Evolutionary conservation across 805 yeast species (phyloP).

Genomic region (Cyberlindnera petersonii): DNA sequence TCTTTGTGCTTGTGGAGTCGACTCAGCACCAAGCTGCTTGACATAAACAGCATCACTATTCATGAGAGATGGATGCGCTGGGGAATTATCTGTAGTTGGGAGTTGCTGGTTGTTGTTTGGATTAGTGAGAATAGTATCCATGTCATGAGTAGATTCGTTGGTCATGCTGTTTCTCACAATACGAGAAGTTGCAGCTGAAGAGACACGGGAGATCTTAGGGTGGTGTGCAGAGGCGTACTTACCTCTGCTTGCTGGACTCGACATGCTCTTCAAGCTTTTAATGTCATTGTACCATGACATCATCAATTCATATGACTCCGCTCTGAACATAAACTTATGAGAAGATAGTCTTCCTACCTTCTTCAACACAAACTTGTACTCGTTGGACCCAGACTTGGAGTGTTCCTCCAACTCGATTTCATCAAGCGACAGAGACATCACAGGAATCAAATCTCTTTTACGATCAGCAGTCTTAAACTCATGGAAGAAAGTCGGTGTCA

Average conservation of each 20-base stretch:
- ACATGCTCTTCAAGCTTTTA: conserved; percentile 57
- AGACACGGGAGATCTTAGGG: conserved; percentile 26
- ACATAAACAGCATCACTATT: conserved; percentile 24
- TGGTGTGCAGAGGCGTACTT: conserved; percentile 25
- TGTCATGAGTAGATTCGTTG: conserved; percentile 22
- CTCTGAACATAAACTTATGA: conserved; percentile 92
- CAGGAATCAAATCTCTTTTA: conserved; percentile 74
- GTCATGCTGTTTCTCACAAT: conserved; percentile 15
- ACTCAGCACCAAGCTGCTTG: conserved; percentile 17
- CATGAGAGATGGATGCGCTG: conserved; percentile 18
- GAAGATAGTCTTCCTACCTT: conserved; percentile 73
- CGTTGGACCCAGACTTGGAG: conserved; percentile 62
- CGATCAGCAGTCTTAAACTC: conserved; percentile 85
- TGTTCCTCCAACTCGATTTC: conserved; percentile 83
- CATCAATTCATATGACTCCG: conserved; percentile 79
- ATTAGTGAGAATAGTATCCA: conserved; percentile 24
- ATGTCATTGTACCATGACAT: conserved; percentile 82
- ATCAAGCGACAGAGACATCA: conserved; percentile 75
- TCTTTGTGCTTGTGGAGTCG: conserved; percentile 19
- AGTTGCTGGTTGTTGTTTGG: conserved; percentile 24
- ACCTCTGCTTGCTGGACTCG: conserved; percentile 35
- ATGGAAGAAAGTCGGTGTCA: conserved; percentile 84
- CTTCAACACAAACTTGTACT: conserved; percentile 77
- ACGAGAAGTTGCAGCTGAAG: conserved; percentile 27
- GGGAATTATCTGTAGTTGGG: conserved; percentile 22